A percentile compares a stretch with the other conserved stretches of the same genome.
Evolutionary conservation across 2,329 filamentous ascomycete species (phyloP).

Genomic region (Botryotinia globosa): DNA sequence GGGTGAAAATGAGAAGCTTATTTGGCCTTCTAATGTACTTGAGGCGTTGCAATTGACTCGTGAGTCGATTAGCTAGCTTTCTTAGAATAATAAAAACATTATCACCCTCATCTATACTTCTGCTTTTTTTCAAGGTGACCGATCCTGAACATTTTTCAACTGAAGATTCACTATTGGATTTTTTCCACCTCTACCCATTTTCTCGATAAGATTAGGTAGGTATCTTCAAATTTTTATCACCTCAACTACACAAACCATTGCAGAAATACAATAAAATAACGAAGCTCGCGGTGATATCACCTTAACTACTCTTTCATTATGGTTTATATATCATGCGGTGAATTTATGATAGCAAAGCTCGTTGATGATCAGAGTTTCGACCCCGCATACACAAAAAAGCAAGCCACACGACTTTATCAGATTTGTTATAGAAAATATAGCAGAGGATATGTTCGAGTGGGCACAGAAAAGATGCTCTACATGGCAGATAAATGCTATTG

Average conservation of each 20-base stretch:
- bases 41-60: not conserved
- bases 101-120: not conserved
- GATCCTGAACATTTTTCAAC: not conserved
- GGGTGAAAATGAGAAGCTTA: not conserved
- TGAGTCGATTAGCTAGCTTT: not conserved
- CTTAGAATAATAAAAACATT: not conserved
- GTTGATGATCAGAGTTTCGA: not conserved
- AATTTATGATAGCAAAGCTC: slow-evolving; percentile 1
- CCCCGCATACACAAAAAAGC: not conserved
- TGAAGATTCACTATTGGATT: not conserved
- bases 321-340: slow-evolving; percentile 6
- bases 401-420: not conserved
- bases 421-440: slow-evolving; percentile 1
- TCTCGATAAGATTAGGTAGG: not conserved
- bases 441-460: not conserved
- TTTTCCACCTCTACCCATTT: not conserved
- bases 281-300: not conserved
- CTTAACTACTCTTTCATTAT: not conserved
- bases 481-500: slow-evolving; percentile 8
- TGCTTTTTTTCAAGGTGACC: not conserved
- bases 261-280: not conserved
- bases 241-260: not conserved
- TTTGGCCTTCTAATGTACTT: not conserved
- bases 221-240: not conserved
- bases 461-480: not conserved